Evolutionary conservation across 176 grass and related monocot species (phyloP).

Genomic region (Rhynchospora tenuis): DNA sequence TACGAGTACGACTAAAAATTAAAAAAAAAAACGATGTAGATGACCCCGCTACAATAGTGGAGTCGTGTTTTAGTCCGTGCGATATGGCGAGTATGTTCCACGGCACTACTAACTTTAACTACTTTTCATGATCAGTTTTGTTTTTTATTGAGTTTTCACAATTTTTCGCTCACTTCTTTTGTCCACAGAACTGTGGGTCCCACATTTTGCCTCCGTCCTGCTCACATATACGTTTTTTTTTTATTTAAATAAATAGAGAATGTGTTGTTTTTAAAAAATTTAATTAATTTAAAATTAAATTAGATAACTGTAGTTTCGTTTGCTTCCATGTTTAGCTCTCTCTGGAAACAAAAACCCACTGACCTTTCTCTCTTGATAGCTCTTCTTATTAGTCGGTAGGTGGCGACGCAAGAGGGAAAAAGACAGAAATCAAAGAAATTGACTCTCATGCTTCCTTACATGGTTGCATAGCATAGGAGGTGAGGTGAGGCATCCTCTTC

Average conservation of each 20-base stretch:
- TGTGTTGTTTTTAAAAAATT: background rate
- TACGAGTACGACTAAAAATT: too few relatives aligned
- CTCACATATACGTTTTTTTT: too few relatives aligned
- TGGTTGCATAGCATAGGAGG: background rate
- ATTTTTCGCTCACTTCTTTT: background rate
- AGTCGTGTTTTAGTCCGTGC: background rate
- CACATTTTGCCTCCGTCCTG: background rate
- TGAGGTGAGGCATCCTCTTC: conserved; percentile 10
- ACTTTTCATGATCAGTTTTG: background rate
- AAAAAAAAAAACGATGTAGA: background rate
- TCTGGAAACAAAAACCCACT: background rate
- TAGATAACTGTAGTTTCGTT: background rate
- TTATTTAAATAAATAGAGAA: background rate
- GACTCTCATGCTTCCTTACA: background rate
- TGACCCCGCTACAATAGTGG: background rate
- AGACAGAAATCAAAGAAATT: background rate
- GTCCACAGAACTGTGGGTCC: background rate
- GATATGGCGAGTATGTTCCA: background rate
- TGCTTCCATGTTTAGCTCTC: background rate
- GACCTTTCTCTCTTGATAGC: background rate
- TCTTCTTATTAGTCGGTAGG: background rate
- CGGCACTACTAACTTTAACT: background rate
- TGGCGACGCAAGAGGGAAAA: background rate
- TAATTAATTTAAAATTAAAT: background rate
- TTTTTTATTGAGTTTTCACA: background rate